Evolutionary conservation across 805 yeast species (phyloP).

Genomic region (Yarrowia sp.): DNA sequence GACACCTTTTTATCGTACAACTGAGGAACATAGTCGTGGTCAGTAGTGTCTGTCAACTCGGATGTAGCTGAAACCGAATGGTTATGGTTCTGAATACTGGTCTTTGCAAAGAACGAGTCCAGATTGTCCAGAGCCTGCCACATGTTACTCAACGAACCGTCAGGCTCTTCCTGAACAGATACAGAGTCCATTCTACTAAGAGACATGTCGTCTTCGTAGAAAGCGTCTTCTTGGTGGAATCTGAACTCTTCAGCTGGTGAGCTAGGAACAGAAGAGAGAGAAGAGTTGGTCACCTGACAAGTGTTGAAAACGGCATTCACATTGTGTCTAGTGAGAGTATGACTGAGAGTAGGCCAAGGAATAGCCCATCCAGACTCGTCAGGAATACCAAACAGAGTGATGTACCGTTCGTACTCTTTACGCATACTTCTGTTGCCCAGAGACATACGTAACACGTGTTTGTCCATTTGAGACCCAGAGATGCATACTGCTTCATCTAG

Average conservation of each 20-base stretch:
- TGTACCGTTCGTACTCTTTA: constrained; percentile 79
- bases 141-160: constrained; percentile 79
- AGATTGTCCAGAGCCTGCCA: constrained; percentile 89
- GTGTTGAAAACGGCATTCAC: constrained; percentile 94
- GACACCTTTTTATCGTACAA: constrained; percentile 78
- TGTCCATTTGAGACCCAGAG: constrained; percentile 88
- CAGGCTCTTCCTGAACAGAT: constrained; percentile 51
- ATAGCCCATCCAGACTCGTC: constrained; percentile 96
- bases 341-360: constrained; percentile 90
- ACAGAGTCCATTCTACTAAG: constrained; percentile 45
- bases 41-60: constrained; percentile 48
- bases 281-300: constrained; percentile 48
- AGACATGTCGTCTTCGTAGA: constrained; percentile 39
- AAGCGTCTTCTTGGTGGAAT: constrained; percentile 63
- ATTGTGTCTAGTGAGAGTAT: constrained; percentile 84
- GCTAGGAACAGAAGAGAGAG: constrained; percentile 6
- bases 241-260: constrained; percentile 35
- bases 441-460: constrained; percentile 87
- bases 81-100: constrained; percentile 38
- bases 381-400: constrained; percentile 91
- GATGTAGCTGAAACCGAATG: constrained; percentile 60
- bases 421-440: constrained; percentile 76
- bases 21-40: constrained; percentile 72
- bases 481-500: constrained; percentile 79
- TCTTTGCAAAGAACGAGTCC: constrained; percentile 83